A percentile compares a stretch with the other conserved stretches of the same genome.
These are phyloP conservation scores for Aspergillus pseudoviridinutans DNA, from an alignment of 2,329 filamentous ascomycete genomes.

Conservation along the genomic window DNA sequence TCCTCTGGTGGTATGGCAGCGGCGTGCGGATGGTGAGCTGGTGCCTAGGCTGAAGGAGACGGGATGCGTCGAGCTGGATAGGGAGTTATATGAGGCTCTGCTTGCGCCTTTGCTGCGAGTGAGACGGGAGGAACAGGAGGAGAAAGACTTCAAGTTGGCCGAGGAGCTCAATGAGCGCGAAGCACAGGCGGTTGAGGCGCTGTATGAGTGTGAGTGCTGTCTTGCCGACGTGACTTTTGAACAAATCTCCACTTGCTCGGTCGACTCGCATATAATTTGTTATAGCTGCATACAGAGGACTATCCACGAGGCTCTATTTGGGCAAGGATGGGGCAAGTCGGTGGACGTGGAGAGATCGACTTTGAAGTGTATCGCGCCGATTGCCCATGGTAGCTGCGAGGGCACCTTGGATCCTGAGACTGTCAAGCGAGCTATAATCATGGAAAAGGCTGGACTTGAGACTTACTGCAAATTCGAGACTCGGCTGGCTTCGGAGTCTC, in stretches of 20 bases:
- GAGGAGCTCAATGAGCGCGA: conserved; percentile 42
- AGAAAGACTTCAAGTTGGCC: conserved; percentile 36
- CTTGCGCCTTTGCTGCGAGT: conserved; percentile 35
- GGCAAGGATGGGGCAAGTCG: conserved; percentile 83
- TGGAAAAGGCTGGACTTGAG: conserved; percentile 66
- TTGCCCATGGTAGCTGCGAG: conserved; percentile 61
- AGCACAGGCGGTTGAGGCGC: conserved; percentile 36
- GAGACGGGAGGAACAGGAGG: conserved; percentile 34
- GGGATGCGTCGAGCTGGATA: conserved; percentile 42
- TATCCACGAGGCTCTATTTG: conserved; percentile 83
- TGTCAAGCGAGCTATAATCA: conserved; percentile 67
- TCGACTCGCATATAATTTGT: conserved; percentile 43
- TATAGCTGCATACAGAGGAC: conserved; percentile 76
- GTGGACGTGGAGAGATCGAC: conserved; percentile 70
- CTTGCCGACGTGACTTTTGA: conserved; percentile 46
- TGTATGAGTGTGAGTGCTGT: conserved; percentile 49
- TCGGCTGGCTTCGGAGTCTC: conserved; percentile 69
- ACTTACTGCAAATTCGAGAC: conserved; percentile 73
- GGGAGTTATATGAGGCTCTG: conserved; percentile 37
- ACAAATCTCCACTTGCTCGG: conserved; percentile 44
- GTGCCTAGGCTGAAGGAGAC: conserved; percentile 38
- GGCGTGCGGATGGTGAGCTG: conserved; percentile 26
- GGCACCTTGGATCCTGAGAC: conserved; percentile 69
- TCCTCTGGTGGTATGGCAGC: conserved; percentile 39
- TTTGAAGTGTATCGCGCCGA: conserved; percentile 76